phyloP scores from a whole-genome alignment of 2,329 filamentous ascomycete genomes.

The Lomentospora prolificans region DNA sequence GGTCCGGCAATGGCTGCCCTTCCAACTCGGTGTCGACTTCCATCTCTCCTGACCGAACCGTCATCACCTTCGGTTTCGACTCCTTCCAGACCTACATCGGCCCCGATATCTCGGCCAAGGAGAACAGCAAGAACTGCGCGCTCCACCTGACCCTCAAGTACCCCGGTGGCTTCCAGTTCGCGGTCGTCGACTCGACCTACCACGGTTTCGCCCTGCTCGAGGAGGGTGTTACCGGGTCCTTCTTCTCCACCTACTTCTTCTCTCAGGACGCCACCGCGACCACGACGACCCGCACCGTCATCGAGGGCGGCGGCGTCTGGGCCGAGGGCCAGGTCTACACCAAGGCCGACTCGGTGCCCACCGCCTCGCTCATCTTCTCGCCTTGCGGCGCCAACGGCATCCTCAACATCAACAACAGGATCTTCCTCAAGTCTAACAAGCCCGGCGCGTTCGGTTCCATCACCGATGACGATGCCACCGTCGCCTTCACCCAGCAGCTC shows the following conservation, averaged over 20 bases:
- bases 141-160: slow-evolving; percentile 36
- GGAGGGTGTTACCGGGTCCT: slow-evolving; percentile 30
- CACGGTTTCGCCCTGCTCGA: slow-evolving; percentile 39
- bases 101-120: slow-evolving; percentile 24
- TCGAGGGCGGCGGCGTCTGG: slow-evolving; percentile 31
- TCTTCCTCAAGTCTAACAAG: slow-evolving; percentile 23
- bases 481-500: slow-evolving; percentile 28
- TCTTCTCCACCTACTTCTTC: slow-evolving; percentile 38
- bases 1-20: slow-evolving; percentile 34
- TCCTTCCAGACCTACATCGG: slow-evolving; percentile 37
- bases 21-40: slow-evolving; percentile 31
- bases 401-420: slow-evolving; percentile 31
- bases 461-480: slow-evolving; percentile 28
- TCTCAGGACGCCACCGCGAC: slow-evolving; percentile 32
- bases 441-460: slow-evolving; percentile 22
- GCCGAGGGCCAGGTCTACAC: slow-evolving; percentile 34
- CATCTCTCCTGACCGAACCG: slow-evolving; percentile 31
- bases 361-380: slow-evolving; percentile 33
- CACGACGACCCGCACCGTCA: slow-evolving; percentile 32
- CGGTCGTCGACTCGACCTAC: slow-evolving; percentile 36
- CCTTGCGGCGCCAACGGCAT: slow-evolving; percentile 35
- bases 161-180: slow-evolving; percentile 36
- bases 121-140: slow-evolving; percentile 37
- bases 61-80: slow-evolving; percentile 38
- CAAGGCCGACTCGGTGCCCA: slow-evolving; percentile 33